Evolutionary conservation across 2,329 filamentous ascomycete species (phyloP).

Genomic region (Xylariaceae sp.): DNA sequence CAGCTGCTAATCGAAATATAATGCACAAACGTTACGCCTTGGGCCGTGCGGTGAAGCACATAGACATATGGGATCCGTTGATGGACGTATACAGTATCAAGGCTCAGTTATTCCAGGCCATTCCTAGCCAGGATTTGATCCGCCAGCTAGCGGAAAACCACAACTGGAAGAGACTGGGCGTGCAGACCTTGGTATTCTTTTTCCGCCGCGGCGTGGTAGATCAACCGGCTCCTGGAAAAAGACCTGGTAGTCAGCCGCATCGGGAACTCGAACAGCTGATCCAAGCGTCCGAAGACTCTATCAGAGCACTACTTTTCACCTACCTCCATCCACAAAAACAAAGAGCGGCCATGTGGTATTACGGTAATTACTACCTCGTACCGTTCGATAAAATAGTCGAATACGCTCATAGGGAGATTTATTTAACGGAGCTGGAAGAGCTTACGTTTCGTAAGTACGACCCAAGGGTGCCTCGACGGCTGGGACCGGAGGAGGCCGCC

Average conservation of each 20-base stretch:
- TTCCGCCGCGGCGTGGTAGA: neutral
- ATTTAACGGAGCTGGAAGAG: neutral
- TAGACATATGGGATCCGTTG: constrained; percentile 16
- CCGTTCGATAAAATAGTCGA: constrained; percentile 20
- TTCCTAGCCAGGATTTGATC: constrained; percentile 24
- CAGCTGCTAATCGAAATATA: constrained; percentile 3
- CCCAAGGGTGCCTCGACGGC: neutral
- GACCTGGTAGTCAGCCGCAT: neutral
- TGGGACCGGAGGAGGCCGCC: neutral
- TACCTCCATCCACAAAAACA: constrained; percentile 16
- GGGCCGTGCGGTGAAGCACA: constrained; percentile 22
- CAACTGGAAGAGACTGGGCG: constrained; percentile 20
- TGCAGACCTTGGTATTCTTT: constrained; percentile 20
- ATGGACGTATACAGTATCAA: constrained; percentile 21
- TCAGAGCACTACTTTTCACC: constrained; percentile 26
- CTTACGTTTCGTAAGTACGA: neutral
- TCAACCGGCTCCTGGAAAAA: neutral
- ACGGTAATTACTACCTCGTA: constrained; percentile 22
- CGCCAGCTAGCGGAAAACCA: constrained; percentile 20
- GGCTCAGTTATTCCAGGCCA: constrained; percentile 19
- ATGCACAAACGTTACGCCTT: constrained; percentile 14
- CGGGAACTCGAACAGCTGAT: constrained; percentile 15
- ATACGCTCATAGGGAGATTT: constrained; percentile 15
- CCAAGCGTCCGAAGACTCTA: constrained; percentile 11
- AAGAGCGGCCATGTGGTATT: constrained; percentile 13